phyloP scores from a whole-genome alignment of 495 filamentous ascomycete species.

The Annulohypoxylon bovei region DNA sequence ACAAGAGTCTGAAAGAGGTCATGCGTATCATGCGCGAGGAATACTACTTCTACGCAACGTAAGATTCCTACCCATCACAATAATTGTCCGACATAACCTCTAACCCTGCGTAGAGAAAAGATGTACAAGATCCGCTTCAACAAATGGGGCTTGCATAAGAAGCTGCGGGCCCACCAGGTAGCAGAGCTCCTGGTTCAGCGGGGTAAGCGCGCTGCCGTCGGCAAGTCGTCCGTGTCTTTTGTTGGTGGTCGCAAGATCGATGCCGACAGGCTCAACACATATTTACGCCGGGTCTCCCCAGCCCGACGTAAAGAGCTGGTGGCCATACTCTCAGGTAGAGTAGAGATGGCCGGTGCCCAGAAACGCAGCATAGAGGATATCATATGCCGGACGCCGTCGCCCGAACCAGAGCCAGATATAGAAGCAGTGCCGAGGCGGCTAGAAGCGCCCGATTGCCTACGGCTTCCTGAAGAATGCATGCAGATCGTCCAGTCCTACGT shows the following conservation, averaged over 20 bases:
- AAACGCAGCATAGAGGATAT: constrained; percentile 33
- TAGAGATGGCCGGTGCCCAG: background rate
- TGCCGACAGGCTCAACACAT: constrained; percentile 46
- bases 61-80: background rate
- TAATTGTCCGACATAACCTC: background rate
- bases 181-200: constrained; percentile 38
- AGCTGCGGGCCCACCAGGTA: constrained; percentile 34
- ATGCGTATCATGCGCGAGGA: constrained; percentile 43
- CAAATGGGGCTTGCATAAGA: constrained; percentile 42
- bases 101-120: constrained; percentile 30
- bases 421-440: constrained; percentile 16
- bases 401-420: constrained; percentile 18
- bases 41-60: constrained; percentile 43
- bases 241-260: constrained; percentile 58
- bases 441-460: constrained; percentile 34
- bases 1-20: constrained; percentile 43
- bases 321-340: constrained; percentile 18
- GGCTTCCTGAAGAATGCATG: constrained; percentile 41
- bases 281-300: constrained; percentile 30
- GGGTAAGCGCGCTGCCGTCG: constrained; percentile 28
- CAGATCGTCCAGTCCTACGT: constrained; percentile 37
- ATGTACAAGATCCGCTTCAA: constrained; percentile 43
- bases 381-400: constrained; percentile 39
- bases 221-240: constrained; percentile 55
- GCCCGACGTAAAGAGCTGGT: constrained; percentile 24